Conservation (phyloP, 129 eudicot species). For the Flaveria trinervia region DNA sequence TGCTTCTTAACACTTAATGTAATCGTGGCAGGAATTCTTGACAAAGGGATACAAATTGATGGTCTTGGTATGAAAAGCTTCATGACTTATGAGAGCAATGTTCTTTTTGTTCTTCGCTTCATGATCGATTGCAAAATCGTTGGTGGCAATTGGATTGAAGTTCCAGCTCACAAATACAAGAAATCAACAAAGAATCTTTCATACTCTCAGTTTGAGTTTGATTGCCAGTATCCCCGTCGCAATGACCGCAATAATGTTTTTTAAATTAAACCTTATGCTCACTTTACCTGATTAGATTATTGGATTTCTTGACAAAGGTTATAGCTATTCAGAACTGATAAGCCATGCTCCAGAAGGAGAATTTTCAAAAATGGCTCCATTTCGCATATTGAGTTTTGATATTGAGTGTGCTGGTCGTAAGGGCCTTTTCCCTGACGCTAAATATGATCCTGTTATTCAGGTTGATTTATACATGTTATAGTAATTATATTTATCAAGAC, state of each 20-base stretch:
- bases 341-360: constrained; percentile 97
- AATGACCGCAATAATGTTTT: constrained; percentile 8
- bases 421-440: constrained; percentile 92
- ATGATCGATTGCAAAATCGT: constrained; percentile 95
- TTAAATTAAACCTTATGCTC: constrained; percentile 11
- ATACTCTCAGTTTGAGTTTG: constrained; percentile 84
- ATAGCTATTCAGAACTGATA: constrained; percentile 74
- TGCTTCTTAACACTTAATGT: background rate
- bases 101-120: constrained; percentile 91
- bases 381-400: constrained; percentile 94
- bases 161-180: constrained; percentile 77
- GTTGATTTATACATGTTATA: constrained; percentile 33
- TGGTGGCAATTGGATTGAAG: constrained; percentile 98
- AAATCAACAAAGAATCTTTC: constrained; percentile 63
- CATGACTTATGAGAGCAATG: constrained; percentile 92
- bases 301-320: constrained; percentile 46
- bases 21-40: constrained; percentile 75
- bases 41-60: constrained; percentile 91
- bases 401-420: constrained; percentile 99
- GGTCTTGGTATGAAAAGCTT: constrained; percentile 93
- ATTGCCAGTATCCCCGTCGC: constrained; percentile 85
- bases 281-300: constrained; percentile 3
- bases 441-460: constrained; percentile 97
- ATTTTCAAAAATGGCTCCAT: constrained; percentile 95
- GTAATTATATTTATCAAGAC: constrained; percentile 3